Conservation (phyloP, 1,284 basidiomycete species). For the Salmacisia buchloeana region DNA sequence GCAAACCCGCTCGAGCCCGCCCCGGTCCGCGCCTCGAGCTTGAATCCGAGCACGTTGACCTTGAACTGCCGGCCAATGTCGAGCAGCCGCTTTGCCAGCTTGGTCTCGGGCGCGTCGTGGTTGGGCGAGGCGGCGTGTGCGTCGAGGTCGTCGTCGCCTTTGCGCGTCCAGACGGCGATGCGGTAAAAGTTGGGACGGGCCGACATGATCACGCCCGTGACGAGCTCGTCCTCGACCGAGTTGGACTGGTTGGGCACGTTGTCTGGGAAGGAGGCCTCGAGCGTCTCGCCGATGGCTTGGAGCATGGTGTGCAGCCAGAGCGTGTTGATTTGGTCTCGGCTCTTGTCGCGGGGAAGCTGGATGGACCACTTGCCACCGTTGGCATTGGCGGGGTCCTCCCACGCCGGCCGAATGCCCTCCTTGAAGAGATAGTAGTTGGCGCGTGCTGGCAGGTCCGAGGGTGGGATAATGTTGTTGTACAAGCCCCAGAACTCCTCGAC, state of each 20-base stretch:
- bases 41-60: conserved; percentile 74
- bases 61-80: conserved; percentile 80
- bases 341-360: conserved; percentile 93
- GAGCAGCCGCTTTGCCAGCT: conserved; percentile 65
- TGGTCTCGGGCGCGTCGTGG: conserved; percentile 55
- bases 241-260: conserved; percentile 24
- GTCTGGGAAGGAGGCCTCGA: conserved; percentile 38
- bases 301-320: conserved; percentile 88
- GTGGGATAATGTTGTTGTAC: conserved; percentile 96
- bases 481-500: conserved; percentile 55
- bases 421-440: conserved; percentile 99
- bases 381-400: conserved; percentile 92
- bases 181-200: conserved; percentile 93
- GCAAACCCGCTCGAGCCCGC: conserved; percentile 55
- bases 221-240: conserved; percentile 32
- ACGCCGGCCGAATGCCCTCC: conserved; percentile 73
- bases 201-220: conserved; percentile 76
- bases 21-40: conserved; percentile 64
- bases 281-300: conserved; percentile 47
- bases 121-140: conserved; percentile 22
- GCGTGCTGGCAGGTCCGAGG: conserved; percentile 86
- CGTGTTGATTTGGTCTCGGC: conserved; percentile 73
- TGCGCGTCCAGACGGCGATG: conserved; percentile 90
- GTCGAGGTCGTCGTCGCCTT: conserved; percentile 60
- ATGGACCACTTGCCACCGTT: conserved; percentile 98